Evolutionary conservation across 2,329 filamentous ascomycete species (phyloP), one percentile per base, ranked within the genome.

Genomic region (Ophiostoma montium): DNA sequence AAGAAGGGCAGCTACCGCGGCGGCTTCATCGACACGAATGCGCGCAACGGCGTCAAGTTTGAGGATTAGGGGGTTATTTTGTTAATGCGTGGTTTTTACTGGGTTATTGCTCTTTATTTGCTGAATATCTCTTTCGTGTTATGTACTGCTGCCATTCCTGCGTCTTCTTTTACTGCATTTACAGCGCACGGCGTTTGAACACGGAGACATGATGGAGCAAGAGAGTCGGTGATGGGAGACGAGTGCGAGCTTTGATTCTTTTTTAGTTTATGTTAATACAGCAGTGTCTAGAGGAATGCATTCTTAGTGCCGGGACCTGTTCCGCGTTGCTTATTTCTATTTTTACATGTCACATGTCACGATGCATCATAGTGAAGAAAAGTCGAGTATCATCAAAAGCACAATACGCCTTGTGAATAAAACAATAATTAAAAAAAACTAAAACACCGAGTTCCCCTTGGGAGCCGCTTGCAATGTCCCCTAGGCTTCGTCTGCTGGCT

Each of bases 11-110:
- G 83, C 56, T 98, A 95, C 73, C 80, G 84, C 44, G 92, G 92
- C 41, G 92, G 92, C 7, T 67, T 75, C 47, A 94, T 98, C 59
- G 89, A 98, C 62, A 84, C 90, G 48, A 68, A 74, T 13, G 80
- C 82, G 18, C 83, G 84, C 55, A 89, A 90, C 67, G 84, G 86
- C 51, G 84, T 95, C 70, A 95, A 94, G 70, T 98, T 98, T 66
- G 88, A 95, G 5, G 53, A 56, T 36, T 55, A 47, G 39, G 16
- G 8, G 2, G 11, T 4, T n/a, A 16, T 18, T 9, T 27, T 27
- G 5, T 35, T 16, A 13, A 21, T n/a, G n/a, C n/a, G n/a, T n/a
- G n/a, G n/a, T 36, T 15, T 16, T 6, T 35, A 12, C 5, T 10
- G 5, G 1, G 23, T 46, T n/a, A 27, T 27, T 19, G 35, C 2